These are phyloP conservation scores for Verticillium alfalfae DNA, from an alignment of 2,329 filamentous ascomycete genomes.

Conservation along the genomic window DNA sequence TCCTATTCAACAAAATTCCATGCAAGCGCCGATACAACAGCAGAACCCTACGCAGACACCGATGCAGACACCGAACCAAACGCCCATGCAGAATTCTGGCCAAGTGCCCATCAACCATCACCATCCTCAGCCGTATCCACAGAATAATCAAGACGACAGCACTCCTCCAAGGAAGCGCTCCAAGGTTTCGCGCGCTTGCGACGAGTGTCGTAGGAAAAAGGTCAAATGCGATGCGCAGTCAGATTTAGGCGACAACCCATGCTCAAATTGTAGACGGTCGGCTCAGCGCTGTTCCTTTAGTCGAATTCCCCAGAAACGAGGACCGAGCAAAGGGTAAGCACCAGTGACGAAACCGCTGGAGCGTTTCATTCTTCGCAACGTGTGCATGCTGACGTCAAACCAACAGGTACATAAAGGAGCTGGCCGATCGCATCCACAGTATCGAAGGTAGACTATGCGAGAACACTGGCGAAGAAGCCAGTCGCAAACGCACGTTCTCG, in stretches of 20 bases:
- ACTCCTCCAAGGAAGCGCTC: constrained; percentile 70
- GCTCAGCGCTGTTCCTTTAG: constrained; percentile 79
- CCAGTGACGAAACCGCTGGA: neutral
- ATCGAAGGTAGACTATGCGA: constrained; percentile 69
- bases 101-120: constrained; percentile 27
- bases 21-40: neutral
- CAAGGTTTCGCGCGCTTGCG: constrained; percentile 83
- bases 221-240: constrained; percentile 81
- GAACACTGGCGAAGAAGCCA: constrained; percentile 7
- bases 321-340: constrained; percentile 77
- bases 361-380: too few species aligned
- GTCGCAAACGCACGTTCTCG: constrained; percentile 27
- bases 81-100: constrained; percentile 1
- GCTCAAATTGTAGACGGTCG: constrained; percentile 75
- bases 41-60: constrained; percentile 8
- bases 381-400: neutral
- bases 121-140: constrained; percentile 9
- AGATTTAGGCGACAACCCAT: constrained; percentile 67
- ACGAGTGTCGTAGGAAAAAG: constrained; percentile 85
- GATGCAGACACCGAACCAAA: constrained; percentile 13
- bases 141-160: constrained; percentile 36
- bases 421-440: constrained; percentile 76
- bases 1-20: neutral
- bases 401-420: constrained; percentile 81
- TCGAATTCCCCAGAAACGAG: constrained; percentile 80